Base-by-base conservation (phyloP, 1,139 yeast genomes). In the Maudiozyma humilis region DNA sequence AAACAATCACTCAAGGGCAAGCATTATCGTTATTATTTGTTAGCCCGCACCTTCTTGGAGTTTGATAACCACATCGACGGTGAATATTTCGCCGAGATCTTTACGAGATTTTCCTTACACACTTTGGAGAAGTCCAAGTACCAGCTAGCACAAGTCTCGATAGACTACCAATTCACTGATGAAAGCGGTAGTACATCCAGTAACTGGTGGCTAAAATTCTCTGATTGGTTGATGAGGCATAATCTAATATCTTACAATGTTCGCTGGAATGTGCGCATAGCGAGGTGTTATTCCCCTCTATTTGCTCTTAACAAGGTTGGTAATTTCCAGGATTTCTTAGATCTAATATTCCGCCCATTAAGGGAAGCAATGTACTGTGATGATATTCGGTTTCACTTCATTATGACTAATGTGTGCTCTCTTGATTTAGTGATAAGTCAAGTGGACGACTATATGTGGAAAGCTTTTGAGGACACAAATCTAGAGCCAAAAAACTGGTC, bases 251-350 rank as follows among this genome's bases (percentile, higher is more conserved):
- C 64, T 1, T 56, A 59, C 41, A 60, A 59, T 39, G 49, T 60
- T 16, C 56, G 62, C 8, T 60, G 64, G 64, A 58, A 60, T 47
- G 51, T 60, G 13, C 55, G 52, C 41, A 42, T 60, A 7, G 38
- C 49, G n/a, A 52, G 64, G 40, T 38, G 43, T 18, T 60, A 48
- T 32, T 43, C 63, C 2, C 54, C 52, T 27, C 47, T 60, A 19
- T 51, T 47, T 40, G 41, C 45, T 7, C 14, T 38, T 3, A 48
- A 47, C 2, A 39, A 40, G 16, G 54, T 57, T 12, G 17, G 36
- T 12, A 56, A 50, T 36, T 59, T 59, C 27, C 54, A 55, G 42
- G 57, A 54, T 7, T 56, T 49, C 44, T 32, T 59, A n/a, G 53
- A 56, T 36, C 27, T 46, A 29, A 49, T 59, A n/a, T 59, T 59